These are phyloP conservation scores for Hymenotorrendiella dingleyae DNA, from an alignment of 2,329 filamentous ascomycete genomes.

Conservation along the genomic window DNA sequence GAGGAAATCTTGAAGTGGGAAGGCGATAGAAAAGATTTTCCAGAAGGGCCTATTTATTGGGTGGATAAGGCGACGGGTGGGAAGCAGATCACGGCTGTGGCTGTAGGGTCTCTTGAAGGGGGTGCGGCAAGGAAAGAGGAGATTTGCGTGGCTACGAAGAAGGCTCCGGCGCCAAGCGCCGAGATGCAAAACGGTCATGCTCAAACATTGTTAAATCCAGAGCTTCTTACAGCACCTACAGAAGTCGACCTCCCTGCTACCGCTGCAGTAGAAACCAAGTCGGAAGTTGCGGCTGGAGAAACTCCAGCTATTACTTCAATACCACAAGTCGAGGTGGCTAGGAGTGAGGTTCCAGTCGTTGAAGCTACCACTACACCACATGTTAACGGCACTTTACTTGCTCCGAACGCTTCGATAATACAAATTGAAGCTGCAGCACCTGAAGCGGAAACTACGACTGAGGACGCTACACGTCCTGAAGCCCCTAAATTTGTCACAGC, in stretches of 20 bases:
- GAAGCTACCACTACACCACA: too few species aligned
- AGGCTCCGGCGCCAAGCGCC: background rate
- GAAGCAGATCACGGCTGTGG: slow-evolving; percentile 45
- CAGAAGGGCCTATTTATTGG: slow-evolving; percentile 53
- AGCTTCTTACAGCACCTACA: slow-evolving; percentile 12
- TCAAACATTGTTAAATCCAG: background rate
- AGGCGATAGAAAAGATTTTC: slow-evolving; percentile 46
- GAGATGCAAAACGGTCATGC: background rate
- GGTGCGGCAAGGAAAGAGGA: slow-evolving; percentile 40
- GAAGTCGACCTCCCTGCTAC: slow-evolving; percentile 5
- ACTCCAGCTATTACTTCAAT: background rate
- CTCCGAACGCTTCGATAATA: too few species aligned
- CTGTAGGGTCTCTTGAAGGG: slow-evolving; percentile 41
- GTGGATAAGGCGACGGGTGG: slow-evolving; percentile 23
- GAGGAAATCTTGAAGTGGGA: slow-evolving; percentile 46
- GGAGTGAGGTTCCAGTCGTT: too few species aligned
- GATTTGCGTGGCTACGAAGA: slow-evolving; percentile 20
- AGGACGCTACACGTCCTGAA: slow-evolving; percentile 18
- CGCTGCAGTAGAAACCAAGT: background rate
- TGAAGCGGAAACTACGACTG: slow-evolving; percentile 1
- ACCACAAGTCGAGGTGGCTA: background rate
- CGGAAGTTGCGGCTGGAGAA: background rate
- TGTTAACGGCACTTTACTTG: too few species aligned
- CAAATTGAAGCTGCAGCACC: background rate
- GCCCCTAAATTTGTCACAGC: slow-evolving; percentile 21